A percentile compares a stretch with the other conserved stretches of the same genome.
phyloP scores from a whole-genome alignment of 2,329 filamentous ascomycete genomes.

The Pleomassaria siparia region DNA sequence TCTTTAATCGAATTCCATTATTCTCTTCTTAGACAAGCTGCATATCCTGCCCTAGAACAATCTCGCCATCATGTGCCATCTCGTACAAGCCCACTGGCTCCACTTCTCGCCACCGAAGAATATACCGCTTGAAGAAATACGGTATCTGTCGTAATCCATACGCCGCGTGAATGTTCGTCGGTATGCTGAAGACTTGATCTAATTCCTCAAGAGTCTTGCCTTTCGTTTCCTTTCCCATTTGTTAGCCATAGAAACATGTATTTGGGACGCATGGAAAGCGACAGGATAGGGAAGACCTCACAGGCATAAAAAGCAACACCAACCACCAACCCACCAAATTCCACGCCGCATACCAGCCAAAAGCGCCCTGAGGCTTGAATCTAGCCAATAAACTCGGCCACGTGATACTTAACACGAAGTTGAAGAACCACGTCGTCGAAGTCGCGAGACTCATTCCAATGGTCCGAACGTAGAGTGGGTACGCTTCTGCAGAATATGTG shows the following conservation, averaged over 20 bases:
- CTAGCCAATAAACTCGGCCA: constrained; percentile 52
- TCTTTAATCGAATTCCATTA: too few relatives aligned
- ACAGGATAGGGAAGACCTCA: constrained; percentile 1
- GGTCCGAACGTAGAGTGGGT: constrained; percentile 45
- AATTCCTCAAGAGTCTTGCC: constrained; percentile 38
- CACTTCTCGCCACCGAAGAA: constrained; percentile 16
- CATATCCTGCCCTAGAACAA: too few relatives aligned
- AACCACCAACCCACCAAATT: constrained; percentile 55
- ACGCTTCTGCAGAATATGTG: constrained; percentile 43
- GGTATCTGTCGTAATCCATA: constrained; percentile 31
- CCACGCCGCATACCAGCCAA: constrained; percentile 58
- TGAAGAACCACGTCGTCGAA: constrained; percentile 59
- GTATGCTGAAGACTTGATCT: constrained; percentile 58
- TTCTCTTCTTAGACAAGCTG: too few relatives aligned
- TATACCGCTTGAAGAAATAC: constrained; percentile 37
- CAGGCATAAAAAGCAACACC: constrained; percentile 52
- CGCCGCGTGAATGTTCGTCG: constrained; percentile 39
- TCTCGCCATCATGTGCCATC: too few relatives aligned
- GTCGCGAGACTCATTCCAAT: constrained; percentile 39
- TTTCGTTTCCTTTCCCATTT: constrained; percentile 46
- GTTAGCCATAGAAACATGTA: not conserved
- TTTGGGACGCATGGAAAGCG: not conserved
- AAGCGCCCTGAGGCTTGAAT: constrained; percentile 53
- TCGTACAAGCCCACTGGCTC: constrained; percentile 16
- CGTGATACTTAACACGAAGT: constrained; percentile 53